phyloP scores from a whole-genome alignment of 2,329 filamentous ascomycete species.

The Verticillium isaacii region DNA sequence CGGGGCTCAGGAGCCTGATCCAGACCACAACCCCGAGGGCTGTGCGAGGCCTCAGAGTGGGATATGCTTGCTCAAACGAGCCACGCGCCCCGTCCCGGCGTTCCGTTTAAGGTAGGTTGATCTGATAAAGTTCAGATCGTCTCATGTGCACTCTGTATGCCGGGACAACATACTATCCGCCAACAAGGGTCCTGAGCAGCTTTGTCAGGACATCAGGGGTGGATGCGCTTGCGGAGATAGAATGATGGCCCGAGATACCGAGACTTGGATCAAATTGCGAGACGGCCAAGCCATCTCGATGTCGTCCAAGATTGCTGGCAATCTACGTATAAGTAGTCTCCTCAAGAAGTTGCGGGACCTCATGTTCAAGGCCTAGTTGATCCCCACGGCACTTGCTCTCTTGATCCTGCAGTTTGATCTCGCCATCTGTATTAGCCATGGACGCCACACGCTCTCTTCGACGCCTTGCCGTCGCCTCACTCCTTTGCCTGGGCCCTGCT shows the following conservation, averaged over 20 bases:
- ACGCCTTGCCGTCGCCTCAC: conserved; percentile 12
- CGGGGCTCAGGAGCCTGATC: background rate
- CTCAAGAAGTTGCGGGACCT: background rate
- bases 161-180: background rate
- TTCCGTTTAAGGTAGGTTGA: background rate
- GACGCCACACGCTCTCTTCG: conserved; percentile 10
- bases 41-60: background rate
- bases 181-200: background rate
- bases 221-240: background rate
- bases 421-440: conserved; percentile 4
- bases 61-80: background rate
- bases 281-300: background rate
- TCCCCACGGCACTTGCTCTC: background rate
- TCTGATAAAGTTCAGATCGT: background rate
- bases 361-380: background rate
- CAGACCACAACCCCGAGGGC: background rate
- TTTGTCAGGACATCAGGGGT: background rate
- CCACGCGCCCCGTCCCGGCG: background rate
- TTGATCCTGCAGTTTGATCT: background rate
- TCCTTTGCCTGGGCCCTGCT: conserved; percentile 8
- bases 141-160: background rate
- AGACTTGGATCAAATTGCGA: background rate
- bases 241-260: background rate
- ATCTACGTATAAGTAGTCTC: background rate
- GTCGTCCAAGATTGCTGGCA: background rate